phyloP scores from a whole-genome alignment of 2,329 filamentous ascomycete species.

The Ceratocystis huliohia region DNA sequence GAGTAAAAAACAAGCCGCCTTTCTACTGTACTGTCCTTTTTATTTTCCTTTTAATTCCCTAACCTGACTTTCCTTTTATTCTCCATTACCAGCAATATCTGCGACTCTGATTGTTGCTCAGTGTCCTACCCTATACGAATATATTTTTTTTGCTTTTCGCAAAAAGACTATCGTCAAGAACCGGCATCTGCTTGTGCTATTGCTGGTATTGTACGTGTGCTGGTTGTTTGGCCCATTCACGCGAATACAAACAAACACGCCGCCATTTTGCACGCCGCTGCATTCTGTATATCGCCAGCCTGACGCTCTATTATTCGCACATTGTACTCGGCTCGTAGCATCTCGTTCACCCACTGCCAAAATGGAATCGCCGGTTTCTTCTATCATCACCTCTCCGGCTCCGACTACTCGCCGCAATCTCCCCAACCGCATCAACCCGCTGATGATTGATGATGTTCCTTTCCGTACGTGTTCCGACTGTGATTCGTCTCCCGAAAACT shows the following conservation, averaged over 20 bases:
- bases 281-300: too few relatives aligned
- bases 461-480: constrained; percentile 20
- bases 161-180: background rate
- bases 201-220: background rate
- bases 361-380: constrained; percentile 19
- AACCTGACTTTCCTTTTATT: background rate
- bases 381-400: constrained; percentile 23
- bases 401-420: constrained; percentile 32
- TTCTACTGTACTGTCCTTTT: background rate
- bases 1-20: constrained; percentile 6
- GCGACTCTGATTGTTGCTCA: background rate
- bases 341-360: background rate
- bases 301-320: too few relatives aligned
- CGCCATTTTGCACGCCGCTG: background rate
- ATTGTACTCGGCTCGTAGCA: too few relatives aligned
- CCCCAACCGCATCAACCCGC: constrained; percentile 47
- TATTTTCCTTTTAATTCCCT: background rate
- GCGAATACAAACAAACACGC: background rate
- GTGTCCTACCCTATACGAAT: background rate
- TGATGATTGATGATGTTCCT: constrained; percentile 49
- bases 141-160: background rate
- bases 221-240: background rate
- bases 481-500: background rate
- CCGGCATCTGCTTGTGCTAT: background rate
- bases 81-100: background rate